phyloP scores from a whole-genome alignment of 1,284 basidiomycete genomes.

The Moesziomyces globuligerus region DNA sequence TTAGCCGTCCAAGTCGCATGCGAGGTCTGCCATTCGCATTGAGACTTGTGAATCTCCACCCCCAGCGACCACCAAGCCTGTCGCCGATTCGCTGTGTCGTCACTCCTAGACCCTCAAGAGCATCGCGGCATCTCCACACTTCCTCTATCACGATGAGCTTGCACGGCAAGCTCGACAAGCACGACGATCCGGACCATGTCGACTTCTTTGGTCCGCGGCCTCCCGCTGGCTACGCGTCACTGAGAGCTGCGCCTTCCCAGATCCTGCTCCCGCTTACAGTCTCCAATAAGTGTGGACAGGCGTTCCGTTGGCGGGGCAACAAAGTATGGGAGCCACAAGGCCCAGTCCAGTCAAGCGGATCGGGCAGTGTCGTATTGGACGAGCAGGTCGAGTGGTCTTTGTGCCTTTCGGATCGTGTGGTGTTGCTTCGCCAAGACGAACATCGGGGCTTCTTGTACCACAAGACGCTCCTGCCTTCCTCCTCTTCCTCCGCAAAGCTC shows the following conservation, averaged over 20 bases:
- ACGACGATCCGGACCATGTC: constrained; percentile 10
- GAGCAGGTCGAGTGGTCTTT: constrained; percentile 63
- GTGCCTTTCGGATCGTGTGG: constrained; percentile 62
- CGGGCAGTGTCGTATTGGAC: constrained; percentile 4
- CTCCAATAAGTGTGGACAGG: constrained; percentile 65
- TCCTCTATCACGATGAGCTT: not conserved
- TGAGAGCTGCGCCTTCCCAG: constrained; percentile 42
- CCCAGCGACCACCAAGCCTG: not conserved
- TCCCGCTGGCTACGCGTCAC: constrained; percentile 38
- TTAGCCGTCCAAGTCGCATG: constrained; percentile 7
- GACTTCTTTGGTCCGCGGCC: constrained; percentile 46
- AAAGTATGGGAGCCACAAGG: constrained; percentile 42
- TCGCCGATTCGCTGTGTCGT: too few relatives aligned
- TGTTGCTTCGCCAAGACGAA: constrained; percentile 61
- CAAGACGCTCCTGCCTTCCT: constrained; percentile 44
- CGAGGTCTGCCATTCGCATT: not conserved
- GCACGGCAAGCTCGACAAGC: constrained; percentile 7
- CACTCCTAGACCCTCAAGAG: not conserved
- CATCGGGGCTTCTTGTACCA: constrained; percentile 54
- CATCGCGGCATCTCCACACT: not conserved
- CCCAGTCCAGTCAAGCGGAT: not conserved
- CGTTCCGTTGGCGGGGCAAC: constrained; percentile 62
- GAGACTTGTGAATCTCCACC: not conserved
- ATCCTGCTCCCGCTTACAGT: constrained; percentile 60
- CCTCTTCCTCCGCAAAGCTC: not conserved